Evolutionary conservation across 2,329 filamentous ascomycete species (phyloP).

Genomic region (Microdochium nivale): DNA sequence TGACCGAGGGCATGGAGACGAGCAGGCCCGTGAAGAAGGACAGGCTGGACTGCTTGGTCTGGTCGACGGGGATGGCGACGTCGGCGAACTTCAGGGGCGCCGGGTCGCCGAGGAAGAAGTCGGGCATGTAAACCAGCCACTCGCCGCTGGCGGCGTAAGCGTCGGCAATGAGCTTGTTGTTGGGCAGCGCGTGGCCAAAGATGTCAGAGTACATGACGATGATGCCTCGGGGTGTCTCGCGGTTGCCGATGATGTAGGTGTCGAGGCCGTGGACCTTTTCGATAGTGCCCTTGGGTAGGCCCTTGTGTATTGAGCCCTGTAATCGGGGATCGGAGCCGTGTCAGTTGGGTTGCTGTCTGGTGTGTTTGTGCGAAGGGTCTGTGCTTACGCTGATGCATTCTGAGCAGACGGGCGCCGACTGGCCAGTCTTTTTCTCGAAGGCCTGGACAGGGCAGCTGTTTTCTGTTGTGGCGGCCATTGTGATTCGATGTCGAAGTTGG

Average conservation of each 20-base stretch:
- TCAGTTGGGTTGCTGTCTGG: not conserved
- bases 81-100: slow-evolving; percentile 15
- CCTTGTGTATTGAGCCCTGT: slow-evolving; percentile 3
- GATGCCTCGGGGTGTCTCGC: slow-evolving; percentile 15
- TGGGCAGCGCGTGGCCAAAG: slow-evolving; percentile 18
- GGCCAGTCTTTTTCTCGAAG: not conserved
- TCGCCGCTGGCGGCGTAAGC: slow-evolving; percentile 18
- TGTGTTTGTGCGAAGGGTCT: not conserved
- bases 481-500: too few relatives aligned
- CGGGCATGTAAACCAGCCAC: slow-evolving; percentile 21
- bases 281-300: slow-evolving; percentile 1
- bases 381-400: not conserved
- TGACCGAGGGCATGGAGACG: slow-evolving; percentile 17
- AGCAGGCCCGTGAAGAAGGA: slow-evolving; percentile 28
- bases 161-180: slow-evolving; percentile 23
- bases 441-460: not conserved
- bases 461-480: not conserved
- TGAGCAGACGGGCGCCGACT: not conserved
- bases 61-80: slow-evolving; percentile 1
- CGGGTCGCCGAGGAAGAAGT: slow-evolving; percentile 22
- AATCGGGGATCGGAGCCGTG: not conserved
- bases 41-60: slow-evolving; percentile 1
- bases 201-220: slow-evolving; percentile 20
- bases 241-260: slow-evolving; percentile 27
- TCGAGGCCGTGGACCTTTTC: slow-evolving; percentile 24